Base-by-base conservation (phyloP, 179 eudicot species). In the Patellifolia procumbens region DNA sequence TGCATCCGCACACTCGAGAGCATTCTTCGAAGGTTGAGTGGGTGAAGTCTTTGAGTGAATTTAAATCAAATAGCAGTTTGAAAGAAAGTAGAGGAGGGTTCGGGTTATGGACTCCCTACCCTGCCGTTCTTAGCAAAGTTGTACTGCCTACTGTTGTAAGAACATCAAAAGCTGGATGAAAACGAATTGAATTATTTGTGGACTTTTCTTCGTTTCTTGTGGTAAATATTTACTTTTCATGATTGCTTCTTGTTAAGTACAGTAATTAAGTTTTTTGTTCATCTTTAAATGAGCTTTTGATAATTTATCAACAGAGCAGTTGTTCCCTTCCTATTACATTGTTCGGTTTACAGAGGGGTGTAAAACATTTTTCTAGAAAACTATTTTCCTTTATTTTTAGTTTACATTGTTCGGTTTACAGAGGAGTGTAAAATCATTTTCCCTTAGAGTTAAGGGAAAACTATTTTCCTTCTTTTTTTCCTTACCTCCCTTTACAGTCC, bases 11-110 rank as follows among this genome's bases (percentile, higher is more conserved):
- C 78, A 94, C 81, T 52, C 89, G 97, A 1, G 97, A 94, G 74
- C 98, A 92, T 75, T 94, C 98, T 20, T 94, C 98, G n/a, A 87
- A 85, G 77, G 84, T 94, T 39, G 98, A 94, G 79, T 92, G 97
- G 97, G 98, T 91, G 73, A 94, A 92, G 74, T 81, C 88, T 8
- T 73, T 92, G 72, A 77, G 82, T 2, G 98, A 92, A 86, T 85
- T 94, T 51, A 86, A 87, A 69, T 87, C 83, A 48, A 82, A 87
- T 66, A 82, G 83, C 17, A 34, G 76, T 24, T 78, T 92, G 83
- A 91, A 81, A 76, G 97, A 92, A 78, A 91, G 88, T 74, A 83
- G 87, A 74, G 98, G 97, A 72, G 98, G 98, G 26, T 87, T 91
- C 16, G 98, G 98, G 32, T 74, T 92, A 79, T 94, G 97, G 97